Percentiles rank a stretch among this genome's conserved stretches.
Conservation (phyloP, 106 monocot species). For the Agapanthus africanus region DNA sequence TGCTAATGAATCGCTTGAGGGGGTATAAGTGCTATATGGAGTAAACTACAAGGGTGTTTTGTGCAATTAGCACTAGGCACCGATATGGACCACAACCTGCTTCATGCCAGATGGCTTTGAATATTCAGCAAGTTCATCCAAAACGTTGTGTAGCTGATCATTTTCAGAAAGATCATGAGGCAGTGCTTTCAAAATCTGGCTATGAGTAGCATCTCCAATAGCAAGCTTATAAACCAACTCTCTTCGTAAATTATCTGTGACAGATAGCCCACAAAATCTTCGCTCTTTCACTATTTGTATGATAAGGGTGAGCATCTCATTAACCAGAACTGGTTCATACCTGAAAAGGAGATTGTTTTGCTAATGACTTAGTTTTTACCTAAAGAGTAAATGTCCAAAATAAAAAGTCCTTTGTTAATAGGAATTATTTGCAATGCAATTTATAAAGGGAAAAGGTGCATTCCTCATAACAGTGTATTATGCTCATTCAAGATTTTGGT, state of each 20-base stretch:
- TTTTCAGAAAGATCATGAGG: slow-evolving; percentile 68
- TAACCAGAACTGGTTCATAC: slow-evolving; percentile 80
- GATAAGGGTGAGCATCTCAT: slow-evolving; percentile 79
- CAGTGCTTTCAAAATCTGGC: slow-evolving; percentile 74
- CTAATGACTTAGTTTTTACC: not conserved
- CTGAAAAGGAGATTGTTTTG: slow-evolving; percentile 28
- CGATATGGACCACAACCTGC: slow-evolving; percentile 44
- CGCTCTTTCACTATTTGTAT: slow-evolving; percentile 89
- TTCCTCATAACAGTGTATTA: not conserved
- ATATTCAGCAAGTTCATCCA: slow-evolving; percentile 68
- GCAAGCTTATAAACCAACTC: slow-evolving; percentile 68
- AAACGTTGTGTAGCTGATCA: slow-evolving; percentile 48
- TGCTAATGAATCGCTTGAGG: no score
- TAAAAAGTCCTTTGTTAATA: not conserved
- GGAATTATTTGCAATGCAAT: not conserved
- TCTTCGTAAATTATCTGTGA: slow-evolving; percentile 60
- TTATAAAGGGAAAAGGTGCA: not conserved
- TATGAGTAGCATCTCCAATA: slow-evolving; percentile 83
- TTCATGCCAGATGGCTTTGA: slow-evolving; percentile 85
- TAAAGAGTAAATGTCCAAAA: not conserved
- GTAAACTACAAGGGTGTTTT: no score
- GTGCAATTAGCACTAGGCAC: not conserved
- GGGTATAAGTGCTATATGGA: no score
- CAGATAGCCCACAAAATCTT: slow-evolving; percentile 71
- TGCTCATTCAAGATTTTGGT: not conserved